phyloP scores from a whole-genome alignment of 2,329 filamentous ascomycete species.

The Fusarium sp. region DNA sequence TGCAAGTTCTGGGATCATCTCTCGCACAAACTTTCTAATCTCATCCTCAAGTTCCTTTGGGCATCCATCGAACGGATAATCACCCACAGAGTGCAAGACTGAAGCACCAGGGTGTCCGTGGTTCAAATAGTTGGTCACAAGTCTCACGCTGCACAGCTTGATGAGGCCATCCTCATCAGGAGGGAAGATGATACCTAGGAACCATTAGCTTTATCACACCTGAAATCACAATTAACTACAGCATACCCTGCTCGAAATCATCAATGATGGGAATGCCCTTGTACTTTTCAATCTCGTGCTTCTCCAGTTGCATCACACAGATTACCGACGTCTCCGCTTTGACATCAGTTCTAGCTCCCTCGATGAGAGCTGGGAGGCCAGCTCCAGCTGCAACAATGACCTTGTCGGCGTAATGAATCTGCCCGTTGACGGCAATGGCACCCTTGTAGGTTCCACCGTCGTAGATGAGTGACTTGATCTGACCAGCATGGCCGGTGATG shows the following conservation, averaged over 20 bases:
- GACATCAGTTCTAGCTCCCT: constrained; percentile 67
- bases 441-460: constrained; percentile 51
- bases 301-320: constrained; percentile 70
- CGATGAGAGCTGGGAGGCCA: constrained; percentile 71
- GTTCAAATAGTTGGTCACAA: constrained; percentile 60
- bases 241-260: constrained; percentile 43
- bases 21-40: constrained; percentile 61
- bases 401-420: constrained; percentile 64
- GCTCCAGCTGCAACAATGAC: constrained; percentile 75
- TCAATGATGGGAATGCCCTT: constrained; percentile 52
- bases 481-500: constrained; percentile 43
- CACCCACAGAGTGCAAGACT: constrained; percentile 33
- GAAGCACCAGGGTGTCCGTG: constrained; percentile 41
- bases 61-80: constrained; percentile 47
- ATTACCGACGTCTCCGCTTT: constrained; percentile 73
- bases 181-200: constrained; percentile 63
- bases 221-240: fast-evolving
- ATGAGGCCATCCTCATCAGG: constrained; percentile 60
- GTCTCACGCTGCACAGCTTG: constrained; percentile 65
- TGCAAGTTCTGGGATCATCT: constrained; percentile 50
- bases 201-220: constrained; percentile 34
- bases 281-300: constrained; percentile 66
- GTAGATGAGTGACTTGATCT: constrained; percentile 41
- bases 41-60: constrained; percentile 64
- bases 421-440: constrained; percentile 60